A percentile compares a stretch with the other conserved stretches of the same genome.
Evolutionary conservation across 75 land plant species (phyloP).

Genomic region (Pinus tabuliformis): DNA sequence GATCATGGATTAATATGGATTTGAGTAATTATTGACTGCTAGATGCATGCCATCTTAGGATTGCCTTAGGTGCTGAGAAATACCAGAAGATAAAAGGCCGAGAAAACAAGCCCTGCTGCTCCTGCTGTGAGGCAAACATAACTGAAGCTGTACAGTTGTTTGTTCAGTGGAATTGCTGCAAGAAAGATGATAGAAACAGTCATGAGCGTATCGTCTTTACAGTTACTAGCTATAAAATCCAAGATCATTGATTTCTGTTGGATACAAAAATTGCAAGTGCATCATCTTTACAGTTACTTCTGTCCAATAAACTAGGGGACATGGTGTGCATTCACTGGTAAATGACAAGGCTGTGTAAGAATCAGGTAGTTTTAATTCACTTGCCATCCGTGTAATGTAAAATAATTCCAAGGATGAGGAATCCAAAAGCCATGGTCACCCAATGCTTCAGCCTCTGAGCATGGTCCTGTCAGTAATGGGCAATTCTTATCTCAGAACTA

Average conservation of each 20-base stretch:
- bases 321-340: too few species aligned
- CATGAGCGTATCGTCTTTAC: not conserved
- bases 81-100: constrained; percentile 83
- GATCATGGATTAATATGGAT: too few species aligned
- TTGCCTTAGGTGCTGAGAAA: too few species aligned
- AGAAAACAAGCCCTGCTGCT: constrained; percentile 75
- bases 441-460: constrained; percentile 48
- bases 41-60: not conserved
- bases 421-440: constrained; percentile 26
- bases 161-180: constrained; percentile 87
- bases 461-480: constrained; percentile 29
- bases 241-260: not conserved
- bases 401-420: constrained; percentile 28
- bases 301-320: too few species aligned
- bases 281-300: too few species aligned
- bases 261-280: too few species aligned
- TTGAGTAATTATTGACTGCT: too few species aligned
- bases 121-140: constrained; percentile 90
- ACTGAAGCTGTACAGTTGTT: constrained; percentile 87
- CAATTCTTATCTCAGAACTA: not conserved
- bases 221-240: not conserved
- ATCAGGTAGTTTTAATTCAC: not conserved
- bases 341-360: not conserved
- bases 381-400: constrained; percentile 39
- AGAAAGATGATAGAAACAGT: not conserved